Evolutionary conservation across 192 early-diverging fungal genomes (phyloP), one percentile per base, ranked within the genome.

Genomic region (Gonapodya sp.): DNA sequence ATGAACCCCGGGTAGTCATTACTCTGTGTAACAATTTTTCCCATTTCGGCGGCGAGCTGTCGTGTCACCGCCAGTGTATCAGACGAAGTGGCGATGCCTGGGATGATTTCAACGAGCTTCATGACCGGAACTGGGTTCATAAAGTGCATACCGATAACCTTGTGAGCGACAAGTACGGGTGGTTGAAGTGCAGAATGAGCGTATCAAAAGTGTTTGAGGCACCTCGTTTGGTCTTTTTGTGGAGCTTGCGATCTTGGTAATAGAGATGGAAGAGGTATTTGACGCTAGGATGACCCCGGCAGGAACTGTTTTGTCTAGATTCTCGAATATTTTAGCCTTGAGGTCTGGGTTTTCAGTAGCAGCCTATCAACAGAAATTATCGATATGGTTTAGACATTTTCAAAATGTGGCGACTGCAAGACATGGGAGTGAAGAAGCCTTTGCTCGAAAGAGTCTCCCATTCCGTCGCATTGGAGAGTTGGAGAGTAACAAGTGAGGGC

Each of bases 141-240:
- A 86, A 99, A 99, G 82, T 99, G 97, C 97, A 99, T 99, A 34
- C 97, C 97, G 86, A 99, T 95, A 37, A 97, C 95, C 86, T 92
- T 82, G 33, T 33, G n/a, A n/a, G n/a, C n/a, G n/a, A n/a, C n/a
- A n/a, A n/a, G n/a, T n/a, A n/a, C 83, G 35, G 31, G 16, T 35
- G 35, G 80, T 30, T 78, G 35, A 33, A 34, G 18, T 35, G 14
- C 14, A 34, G 75, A 35, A 37, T 35, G 34, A 73, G 64, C 80
- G 1, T 77, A 36, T 31, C 75, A 30, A 18, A 18, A 18, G 46
- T 84, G 2, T 74, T 36, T 79, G n/a, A 82, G 1, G 18, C 2
- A 36, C 35, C 94, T n/a, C n/a, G n/a, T n/a, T 93, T 16, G 94
- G 87, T 1, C 91, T 87, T 79, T 87, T 91, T 24, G 95, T 96